A percentile compares a stretch with the other conserved stretches of the same genome.
Evolutionary conservation across 345 rosid genomes (phyloP).

Genomic region (Garcia nutans): DNA sequence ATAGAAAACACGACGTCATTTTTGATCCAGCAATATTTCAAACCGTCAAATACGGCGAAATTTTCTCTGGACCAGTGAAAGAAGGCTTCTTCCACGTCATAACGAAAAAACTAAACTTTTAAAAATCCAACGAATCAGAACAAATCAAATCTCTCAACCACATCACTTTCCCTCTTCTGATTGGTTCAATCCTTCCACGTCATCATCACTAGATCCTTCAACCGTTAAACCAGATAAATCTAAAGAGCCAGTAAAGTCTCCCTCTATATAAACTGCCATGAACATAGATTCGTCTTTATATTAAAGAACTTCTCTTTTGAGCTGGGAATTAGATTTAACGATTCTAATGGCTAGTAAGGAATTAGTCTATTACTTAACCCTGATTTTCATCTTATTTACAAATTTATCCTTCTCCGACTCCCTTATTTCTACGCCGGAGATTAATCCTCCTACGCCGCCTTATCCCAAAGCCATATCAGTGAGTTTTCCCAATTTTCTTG

Average conservation of each 20-base stretch:
- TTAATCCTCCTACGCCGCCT: slow-evolving; percentile 31
- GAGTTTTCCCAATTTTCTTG: slow-evolving; percentile 10
- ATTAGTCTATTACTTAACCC: background rate
- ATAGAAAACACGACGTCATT: background rate
- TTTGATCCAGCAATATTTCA: background rate
- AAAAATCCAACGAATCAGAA: background rate
- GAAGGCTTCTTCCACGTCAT: slow-evolving; percentile 1
- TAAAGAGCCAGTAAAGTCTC: background rate
- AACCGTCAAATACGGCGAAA: background rate
- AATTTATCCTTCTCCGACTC: slow-evolving; percentile 35
- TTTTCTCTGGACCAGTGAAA: background rate
- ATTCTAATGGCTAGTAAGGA: background rate
- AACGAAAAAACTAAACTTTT: too few species aligned
- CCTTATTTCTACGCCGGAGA: slow-evolving; percentile 42
- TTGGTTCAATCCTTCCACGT: slow-evolving; percentile 51
- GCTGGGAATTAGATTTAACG: background rate
- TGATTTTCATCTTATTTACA: slow-evolving; percentile 40
- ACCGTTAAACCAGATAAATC: background rate
- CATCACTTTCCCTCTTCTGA: slow-evolving; percentile 42
- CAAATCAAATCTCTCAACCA: slow-evolving; percentile 26
- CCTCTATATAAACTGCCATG: background rate
- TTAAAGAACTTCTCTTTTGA: too few species aligned
- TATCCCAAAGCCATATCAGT: slow-evolving; percentile 81
- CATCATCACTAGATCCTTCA: slow-evolving; percentile 31
- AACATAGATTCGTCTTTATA: background rate